Evolutionary conservation across 2,329 filamentous ascomycete genomes (phyloP), one percentile per base, ranked within the genome.

Genomic region (Colletotrichum filicis): DNA sequence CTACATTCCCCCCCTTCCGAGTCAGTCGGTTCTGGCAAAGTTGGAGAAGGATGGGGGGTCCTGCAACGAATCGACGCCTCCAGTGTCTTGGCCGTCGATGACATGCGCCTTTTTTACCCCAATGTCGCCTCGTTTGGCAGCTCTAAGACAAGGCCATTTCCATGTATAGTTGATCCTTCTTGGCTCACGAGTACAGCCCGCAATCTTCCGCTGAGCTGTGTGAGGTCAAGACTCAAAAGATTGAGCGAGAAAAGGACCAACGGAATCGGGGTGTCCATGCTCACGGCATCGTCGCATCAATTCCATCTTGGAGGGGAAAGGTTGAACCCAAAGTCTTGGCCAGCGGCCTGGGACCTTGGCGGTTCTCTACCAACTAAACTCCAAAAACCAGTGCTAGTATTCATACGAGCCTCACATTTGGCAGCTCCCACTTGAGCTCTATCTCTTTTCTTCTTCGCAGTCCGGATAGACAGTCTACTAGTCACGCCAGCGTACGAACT

Each of bases 91-190:
- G 70, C 66, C 35, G 35, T 57, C 60, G 24, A 14, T 49, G 57
- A 56, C 46, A 37, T 70, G 7, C 14, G 52, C 61, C 28, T 22
- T 56, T 74, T 74, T 58, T 42, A 56, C 49, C 60, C 46, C 22
- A 66, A 67, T 60, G 60, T 66, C 71, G 56, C 71, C 70, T 73
- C 68, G 53, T 73, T 71, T 66, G 42, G 24, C 22, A 66, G 56
- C 16, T 60, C 42, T 56, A 63, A 68, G 71, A 72, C 71, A 74
- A 35, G 52, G 62, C 62, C 49, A 61, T 58, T 52, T 61, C 61
- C 67, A 70, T 57, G 68, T 66, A 71, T 64, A 72, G 68, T 59
- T 68, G 62, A 64, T 72, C 52, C 37, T 58, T 67, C 68, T 74
- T 72, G 71, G 62, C 71, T 64, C 24, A 61, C 42, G 6, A 55